A percentile compares a stretch with the other conserved stretches of the same genome.
These are phyloP conservation scores for Calophaca sinica DNA, from an alignment of 306 rosid species.

Conservation along the genomic window DNA sequence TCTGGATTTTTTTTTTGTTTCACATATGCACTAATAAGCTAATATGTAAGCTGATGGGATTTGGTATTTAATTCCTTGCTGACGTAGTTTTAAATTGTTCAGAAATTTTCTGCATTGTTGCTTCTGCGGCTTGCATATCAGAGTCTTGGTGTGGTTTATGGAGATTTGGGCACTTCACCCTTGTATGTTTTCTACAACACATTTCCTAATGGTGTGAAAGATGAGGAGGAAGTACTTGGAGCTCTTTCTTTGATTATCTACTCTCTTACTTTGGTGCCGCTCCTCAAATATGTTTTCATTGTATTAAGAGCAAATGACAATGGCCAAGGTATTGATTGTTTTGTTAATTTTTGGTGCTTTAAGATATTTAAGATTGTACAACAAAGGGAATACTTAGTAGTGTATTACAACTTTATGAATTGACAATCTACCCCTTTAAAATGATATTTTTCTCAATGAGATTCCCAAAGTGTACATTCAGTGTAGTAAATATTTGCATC, in stretches of 20 bases:
- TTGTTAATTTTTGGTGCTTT: constrained; percentile 37
- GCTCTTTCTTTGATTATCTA: constrained; percentile 96
- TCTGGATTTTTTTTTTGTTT: constrained; percentile 6
- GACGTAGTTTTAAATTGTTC: constrained; percentile 52
- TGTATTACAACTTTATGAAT: constrained; percentile 17
- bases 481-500: constrained; percentile 29
- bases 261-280: constrained; percentile 95
- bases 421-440: constrained; percentile 1
- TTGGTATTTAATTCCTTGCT: constrained; percentile 46
- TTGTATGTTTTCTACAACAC: constrained; percentile 95
- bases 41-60: constrained; percentile 9
- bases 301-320: constrained; percentile 95
- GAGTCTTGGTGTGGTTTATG: constrained; percentile 98
- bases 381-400: constrained; percentile 23
- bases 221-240: constrained; percentile 87
- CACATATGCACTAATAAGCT: constrained; percentile 16
- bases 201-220: constrained; percentile 74
- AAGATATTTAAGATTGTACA: constrained; percentile 30
- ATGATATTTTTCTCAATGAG: constrained; percentile 8
- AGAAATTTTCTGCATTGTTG: constrained; percentile 85
- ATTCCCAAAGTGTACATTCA: neutral
- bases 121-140: constrained; percentile 93
- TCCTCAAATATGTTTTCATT: constrained; percentile 86
- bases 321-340: constrained; percentile 88
- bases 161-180: constrained; percentile 99